Evolutionary conservation across 2,329 filamentous ascomycete genomes (phyloP), one percentile per base, ranked within the genome.

Genomic region (Bipolaris gigantea): DNA sequence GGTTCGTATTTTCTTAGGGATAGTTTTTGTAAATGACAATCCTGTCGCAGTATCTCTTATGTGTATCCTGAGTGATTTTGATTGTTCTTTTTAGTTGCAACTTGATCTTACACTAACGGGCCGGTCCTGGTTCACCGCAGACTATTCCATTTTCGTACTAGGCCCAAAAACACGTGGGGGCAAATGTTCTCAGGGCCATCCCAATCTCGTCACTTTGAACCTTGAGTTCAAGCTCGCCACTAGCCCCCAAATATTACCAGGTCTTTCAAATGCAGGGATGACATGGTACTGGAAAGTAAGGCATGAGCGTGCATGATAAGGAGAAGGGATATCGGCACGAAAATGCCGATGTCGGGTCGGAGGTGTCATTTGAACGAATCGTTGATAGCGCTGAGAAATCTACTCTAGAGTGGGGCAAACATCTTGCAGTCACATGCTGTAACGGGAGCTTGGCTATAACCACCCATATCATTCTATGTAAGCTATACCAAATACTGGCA

Each of bases 391-490:
- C 15, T 19, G 11, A 40, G 40, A 27, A 43, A 18, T 19, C 42
- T 3, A 80, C 78, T 76, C 77, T 11, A 3, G 18, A 36, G 16
- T 16, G 4, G 18, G 4, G 16, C 16, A 16, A 18, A 3, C 35
- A 18, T 18, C 6, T 16, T 36, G 35, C 5, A 36, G 35, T 5
- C 9, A 30, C 27, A 19, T 11, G 35, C 35, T 16, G n/a, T 10
- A 36, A 36, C 16, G n/a, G 27, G 9, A 30, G 5, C 9, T 8
- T 11, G 10, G 27, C 27, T 30, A 8, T 10, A 27, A 2, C 6
- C 8, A 27, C 25, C 10, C 25, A 27, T 27, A 27, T 27, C 8
- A 27, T 27, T 27, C 6, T 27, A 6, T 27, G 25, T 27, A 27
- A 27, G 25, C 25, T 27, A 6, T 10, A 27, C 5, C 21, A 21